Conservation (phyloP, 129 eudicot species). For the Flaveria brownii region DNA sequence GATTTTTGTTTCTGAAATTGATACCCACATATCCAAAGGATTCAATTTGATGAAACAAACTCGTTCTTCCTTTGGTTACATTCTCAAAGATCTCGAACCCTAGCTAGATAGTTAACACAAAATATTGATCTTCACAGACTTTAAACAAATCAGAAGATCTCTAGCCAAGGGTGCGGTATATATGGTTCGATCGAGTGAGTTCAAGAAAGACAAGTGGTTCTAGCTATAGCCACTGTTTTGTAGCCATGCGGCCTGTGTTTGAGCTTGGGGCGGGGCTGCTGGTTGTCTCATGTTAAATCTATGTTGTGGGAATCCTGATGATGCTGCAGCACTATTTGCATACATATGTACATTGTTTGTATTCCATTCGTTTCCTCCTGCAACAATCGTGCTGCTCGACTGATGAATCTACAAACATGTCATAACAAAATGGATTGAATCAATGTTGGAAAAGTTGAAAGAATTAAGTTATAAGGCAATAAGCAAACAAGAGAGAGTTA, state of each 20-base stretch:
- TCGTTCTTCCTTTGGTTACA: slow-evolving; percentile 28
- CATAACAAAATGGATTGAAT: background rate
- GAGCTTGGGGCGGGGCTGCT: slow-evolving; percentile 50
- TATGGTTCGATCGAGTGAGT: slow-evolving; percentile 12
- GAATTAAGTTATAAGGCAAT: background rate
- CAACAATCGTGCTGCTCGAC: slow-evolving; percentile 42
- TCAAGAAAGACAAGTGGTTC: slow-evolving; percentile 44
- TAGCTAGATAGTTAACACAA: slow-evolving; percentile 27
- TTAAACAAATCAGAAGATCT: background rate
- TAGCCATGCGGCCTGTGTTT: slow-evolving; percentile 44
- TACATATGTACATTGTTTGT: slow-evolving; percentile 34
- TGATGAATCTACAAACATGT: slow-evolving; percentile 40
- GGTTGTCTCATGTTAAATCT: slow-evolving; percentile 38
- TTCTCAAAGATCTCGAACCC: slow-evolving; percentile 24
- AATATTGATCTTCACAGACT: slow-evolving; percentile 11
- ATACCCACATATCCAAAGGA: slow-evolving; percentile 18
- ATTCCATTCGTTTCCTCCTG: slow-evolving; percentile 10
- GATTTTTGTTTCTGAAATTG: background rate
- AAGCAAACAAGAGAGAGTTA: background rate
- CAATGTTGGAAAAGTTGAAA: background rate
- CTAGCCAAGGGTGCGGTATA: too few relatives aligned
- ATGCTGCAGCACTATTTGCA: slow-evolving; percentile 89
- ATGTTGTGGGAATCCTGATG: slow-evolving; percentile 98
- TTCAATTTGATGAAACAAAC: slow-evolving; percentile 18
- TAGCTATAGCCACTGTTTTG: slow-evolving; percentile 51